phyloP scores from a whole-genome alignment of 768 basidiomycete species.

The Wakefieldia striispora region DNA sequence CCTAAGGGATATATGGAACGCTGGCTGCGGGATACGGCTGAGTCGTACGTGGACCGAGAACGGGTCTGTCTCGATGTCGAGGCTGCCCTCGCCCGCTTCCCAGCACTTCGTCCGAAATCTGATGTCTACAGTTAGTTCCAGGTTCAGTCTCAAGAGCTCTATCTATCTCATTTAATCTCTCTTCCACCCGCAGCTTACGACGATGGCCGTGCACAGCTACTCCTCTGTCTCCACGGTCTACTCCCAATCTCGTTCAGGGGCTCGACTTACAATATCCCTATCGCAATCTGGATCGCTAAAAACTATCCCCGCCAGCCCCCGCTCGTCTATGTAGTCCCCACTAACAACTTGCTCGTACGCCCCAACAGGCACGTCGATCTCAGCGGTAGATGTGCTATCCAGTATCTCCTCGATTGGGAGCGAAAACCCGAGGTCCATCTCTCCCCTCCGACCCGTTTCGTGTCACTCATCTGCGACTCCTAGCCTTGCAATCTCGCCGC shows the following conservation, averaged over 20 bases:
- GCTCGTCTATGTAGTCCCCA: constrained; percentile 89
- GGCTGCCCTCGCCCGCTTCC: constrained; percentile 49
- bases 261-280: constrained; percentile 88
- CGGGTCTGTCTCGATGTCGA: constrained; percentile 65
- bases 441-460: constrained; percentile 8
- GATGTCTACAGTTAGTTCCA: constrained; percentile 63
- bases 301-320: constrained; percentile 85
- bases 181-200: constrained; percentile 66
- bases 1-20: constrained; percentile 24
- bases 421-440: constrained; percentile 62
- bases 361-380: constrained; percentile 74
- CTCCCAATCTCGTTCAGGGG: constrained; percentile 80
- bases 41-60: constrained; percentile 52
- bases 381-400: constrained; percentile 67
- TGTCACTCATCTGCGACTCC: neutral
- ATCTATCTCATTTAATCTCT: constrained; percentile 4
- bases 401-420: constrained; percentile 76
- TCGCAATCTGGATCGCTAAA: constrained; percentile 82
- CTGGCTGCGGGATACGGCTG: constrained; percentile 69
- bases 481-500: constrained; percentile 77
- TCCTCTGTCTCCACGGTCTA: constrained; percentile 89
- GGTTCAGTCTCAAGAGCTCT: constrained; percentile 26
- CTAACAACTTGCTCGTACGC: constrained; percentile 84
- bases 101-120: constrained; percentile 70
- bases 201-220: constrained; percentile 88